Conservation (phyloP, 768 basidiomycete species). For the Termitomyces sp. region DNA sequence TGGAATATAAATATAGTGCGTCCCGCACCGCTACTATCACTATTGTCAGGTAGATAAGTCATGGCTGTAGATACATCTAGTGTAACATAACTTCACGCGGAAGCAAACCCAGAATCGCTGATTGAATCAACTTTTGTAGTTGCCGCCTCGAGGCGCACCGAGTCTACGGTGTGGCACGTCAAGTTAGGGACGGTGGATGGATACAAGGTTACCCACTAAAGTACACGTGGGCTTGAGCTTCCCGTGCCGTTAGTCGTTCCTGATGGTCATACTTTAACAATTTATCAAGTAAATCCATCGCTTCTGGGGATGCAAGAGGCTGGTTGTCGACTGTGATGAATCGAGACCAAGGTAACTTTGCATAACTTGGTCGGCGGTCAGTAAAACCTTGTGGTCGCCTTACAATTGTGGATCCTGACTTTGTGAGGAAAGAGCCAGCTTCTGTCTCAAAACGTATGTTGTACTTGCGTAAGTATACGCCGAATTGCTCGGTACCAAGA, state of each 20-base stretch:
- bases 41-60: conserved; percentile 7
- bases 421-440: conserved; percentile 48
- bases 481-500: conserved; percentile 63
- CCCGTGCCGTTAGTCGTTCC: conserved; percentile 60
- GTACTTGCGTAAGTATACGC: conserved; percentile 53
- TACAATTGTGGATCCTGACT: conserved; percentile 25
- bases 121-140: conserved; percentile 40
- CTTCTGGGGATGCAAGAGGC: conserved; percentile 53
- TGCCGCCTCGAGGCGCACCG: conserved; percentile 42
- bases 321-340: conserved; percentile 59
- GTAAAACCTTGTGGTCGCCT: background rate
- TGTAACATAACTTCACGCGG: conserved; percentile 18
- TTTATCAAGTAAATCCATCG: conserved; percentile 62
- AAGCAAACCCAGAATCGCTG: conserved; percentile 47
- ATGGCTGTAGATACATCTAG: background rate
- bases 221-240: conserved; percentile 63
- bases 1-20: conserved; percentile 10
- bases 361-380: conserved; percentile 34
- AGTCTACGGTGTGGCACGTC: conserved; percentile 28
- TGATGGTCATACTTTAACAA: conserved; percentile 66
- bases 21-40: conserved; percentile 10
- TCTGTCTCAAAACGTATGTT: conserved; percentile 64
- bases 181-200: conserved; percentile 4
- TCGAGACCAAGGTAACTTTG: conserved; percentile 60
- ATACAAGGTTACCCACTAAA: conserved; percentile 40